Base-by-base conservation (phyloP, 2,329 filamentous ascomycete genomes). In the Aaosphaeria arxii region DNA sequence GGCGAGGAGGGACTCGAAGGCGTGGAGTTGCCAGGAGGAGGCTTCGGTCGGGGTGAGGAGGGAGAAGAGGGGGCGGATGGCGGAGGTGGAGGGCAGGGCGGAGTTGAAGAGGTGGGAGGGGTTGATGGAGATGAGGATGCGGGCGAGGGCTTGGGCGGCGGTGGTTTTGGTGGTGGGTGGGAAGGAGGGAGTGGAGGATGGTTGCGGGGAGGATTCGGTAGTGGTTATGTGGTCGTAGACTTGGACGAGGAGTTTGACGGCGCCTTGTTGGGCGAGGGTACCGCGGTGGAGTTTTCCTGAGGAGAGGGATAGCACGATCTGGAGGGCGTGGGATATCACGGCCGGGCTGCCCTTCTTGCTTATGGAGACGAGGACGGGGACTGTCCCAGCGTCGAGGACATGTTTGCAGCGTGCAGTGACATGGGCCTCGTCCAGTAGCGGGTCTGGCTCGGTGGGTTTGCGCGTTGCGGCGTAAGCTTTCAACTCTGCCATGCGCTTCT, bases 401-500 rank as follows among this genome's bases (percentile, higher is more conserved):
- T 80, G 81, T 63, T 82, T 84, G 69, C 92, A 96, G 28, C 94
- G 84, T 51, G 80, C 79, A 11, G 82, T 77, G 32, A 95, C 91
- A 55, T 88, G 84, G 2, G 85, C 77, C 48, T 95, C 86, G 51
- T 91, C 83, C 48, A 94, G 86, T 0, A 95, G 76, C 6, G 83
- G 82, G 62, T 91, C 83, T 0, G 80, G 75, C 3, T 78, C 74
- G 0, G 77, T 66, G 1, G 74, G 70, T 61, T 89, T 91, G 5
- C 85, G 85, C 1, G 90, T 88, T 64, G 95, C 89, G 11, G 94
- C 94, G 61, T 97, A 99, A 2, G 91, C 89, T 74, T 95, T 96
- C 40, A 99, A 80, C 67, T 99, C 89, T 5, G 82, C 82, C 74
- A 99, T 89, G 63, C 89, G 90, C 74, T 92, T 94, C 61, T 96